Evolutionary conservation across 2,329 filamentous ascomycete species (phyloP), one percentile per base, ranked within the genome.

Genomic region (Fusarium cicatricum): DNA sequence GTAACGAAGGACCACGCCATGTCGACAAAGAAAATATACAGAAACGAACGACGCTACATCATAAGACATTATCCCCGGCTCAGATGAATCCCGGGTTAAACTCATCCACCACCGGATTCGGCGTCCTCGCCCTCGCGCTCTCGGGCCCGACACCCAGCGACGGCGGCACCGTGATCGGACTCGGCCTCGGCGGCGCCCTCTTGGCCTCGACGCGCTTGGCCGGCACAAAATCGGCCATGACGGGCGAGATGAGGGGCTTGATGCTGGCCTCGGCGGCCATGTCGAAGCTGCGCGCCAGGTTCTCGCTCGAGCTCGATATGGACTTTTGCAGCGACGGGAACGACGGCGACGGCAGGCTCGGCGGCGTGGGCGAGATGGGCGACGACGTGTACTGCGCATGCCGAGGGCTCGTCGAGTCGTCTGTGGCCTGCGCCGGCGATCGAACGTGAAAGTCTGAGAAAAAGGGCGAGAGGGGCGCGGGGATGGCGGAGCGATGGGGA

Each of bases 261-360:
- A 49, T 48, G 32, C 46, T 45, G 59, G 2, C 65, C 7, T 61
- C 58, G 5, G 64, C 58, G 14, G 63, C 53, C 16, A 72, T 54
- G 23, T 74, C 73, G 53, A 76, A 72, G 3, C 65, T 67, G 15
- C 61, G 65, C 11, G 69, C 67, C 2, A 77, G 58, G 33, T 69
- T 68, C 38, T 72, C 70, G 50, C 66, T 72, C 11, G 71, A 70
- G 39, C 26, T 69, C 2, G 73, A 74, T 32, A 76, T 71, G 23
- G 71, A 70, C 38, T 71, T 66, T 43, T 74, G 70, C 2, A 77
- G 60, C 0, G 75, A 75, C 3, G 69, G 56, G 21, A 77, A 76
- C 0, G 73, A 72, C 2, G 75, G 75, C 12, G 73, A 75, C 1
- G 74, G 73, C 5, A 76, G 59, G 7, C 70, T 72, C 0, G 74